Percentiles rank a stretch among this genome's conserved stretches.
These are phyloP conservation scores for Vachellia pachyceras DNA, from an alignment of 306 rosid genomes.

Conservation along the genomic window DNA sequence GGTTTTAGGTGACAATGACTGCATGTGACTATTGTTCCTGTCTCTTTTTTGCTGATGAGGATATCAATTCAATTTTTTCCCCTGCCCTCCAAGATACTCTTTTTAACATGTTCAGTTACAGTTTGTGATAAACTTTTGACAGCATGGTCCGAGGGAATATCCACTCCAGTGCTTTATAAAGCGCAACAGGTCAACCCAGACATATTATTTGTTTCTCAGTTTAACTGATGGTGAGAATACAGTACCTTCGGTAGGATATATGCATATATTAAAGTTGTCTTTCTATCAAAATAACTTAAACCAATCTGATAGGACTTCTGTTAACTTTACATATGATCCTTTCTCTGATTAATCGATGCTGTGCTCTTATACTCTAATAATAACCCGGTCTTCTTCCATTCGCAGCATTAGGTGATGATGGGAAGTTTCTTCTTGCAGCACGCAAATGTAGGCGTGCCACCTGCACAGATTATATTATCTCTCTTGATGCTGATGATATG, in stretches of 20 bases:
- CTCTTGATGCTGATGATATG: slow-evolving; percentile 72
- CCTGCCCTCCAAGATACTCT: background rate
- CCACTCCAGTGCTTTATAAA: slow-evolving; percentile 85
- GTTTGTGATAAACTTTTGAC: slow-evolving; percentile 40
- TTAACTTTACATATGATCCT: too few relatives aligned
- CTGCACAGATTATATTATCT: slow-evolving; percentile 82
- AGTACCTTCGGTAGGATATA: too few relatives aligned
- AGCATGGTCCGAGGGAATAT: slow-evolving; percentile 92
- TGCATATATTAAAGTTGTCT: too few relatives aligned
- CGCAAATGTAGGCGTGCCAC: slow-evolving; percentile 89
- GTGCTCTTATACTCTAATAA: too few relatives aligned
- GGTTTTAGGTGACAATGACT: slow-evolving; percentile 27
- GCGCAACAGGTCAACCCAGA: slow-evolving; percentile 82
- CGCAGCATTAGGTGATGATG: slow-evolving; percentile 75
- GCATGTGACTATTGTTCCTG: slow-evolving; percentile 38
- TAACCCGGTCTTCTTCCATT: too few relatives aligned
- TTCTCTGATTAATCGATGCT: too few relatives aligned
- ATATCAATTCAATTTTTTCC: background rate
- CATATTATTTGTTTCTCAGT: slow-evolving; percentile 75
- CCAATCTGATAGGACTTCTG: too few relatives aligned
- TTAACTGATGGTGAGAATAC: slow-evolving; percentile 60
- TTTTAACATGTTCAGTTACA: background rate
- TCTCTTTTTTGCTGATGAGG: slow-evolving; percentile 29
- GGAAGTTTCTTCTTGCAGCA: slow-evolving; percentile 97
- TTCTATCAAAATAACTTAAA: too few relatives aligned